These are phyloP conservation scores for Paraurostyla sp. DNA, from an alignment of 73 alveolate species.

Conservation along the genomic window DNA sequence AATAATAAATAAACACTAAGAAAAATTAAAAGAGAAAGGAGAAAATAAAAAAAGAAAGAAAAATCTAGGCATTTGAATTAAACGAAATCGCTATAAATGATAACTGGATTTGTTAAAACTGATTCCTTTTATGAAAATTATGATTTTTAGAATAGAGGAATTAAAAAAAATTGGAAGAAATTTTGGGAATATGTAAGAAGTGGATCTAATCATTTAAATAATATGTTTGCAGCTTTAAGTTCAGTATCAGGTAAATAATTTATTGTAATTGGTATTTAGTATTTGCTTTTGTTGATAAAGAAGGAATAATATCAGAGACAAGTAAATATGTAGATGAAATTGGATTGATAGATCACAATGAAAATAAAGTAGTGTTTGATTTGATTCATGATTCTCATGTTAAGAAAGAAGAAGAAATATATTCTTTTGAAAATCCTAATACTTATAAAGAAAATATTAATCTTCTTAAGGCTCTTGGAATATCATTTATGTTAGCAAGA, in stretches of 20 bases:
- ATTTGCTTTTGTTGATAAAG: conserved; percentile 68
- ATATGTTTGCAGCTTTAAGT: conserved; percentile 52
- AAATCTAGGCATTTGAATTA: neutral
- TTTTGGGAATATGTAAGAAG: conserved; percentile 50
- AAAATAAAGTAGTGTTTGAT: conserved; percentile 62
- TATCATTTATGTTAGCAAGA: conserved; percentile 41
- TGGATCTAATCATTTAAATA: conserved; percentile 42
- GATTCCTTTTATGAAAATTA: conserved; percentile 56
- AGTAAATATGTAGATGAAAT: conserved; percentile 66
- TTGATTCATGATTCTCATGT: conserved; percentile 50
- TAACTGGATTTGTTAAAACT: conserved; percentile 18
- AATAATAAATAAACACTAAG: neutral
- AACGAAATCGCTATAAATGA: neutral
- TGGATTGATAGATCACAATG: conserved; percentile 35
- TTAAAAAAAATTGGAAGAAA: conserved; percentile 34
- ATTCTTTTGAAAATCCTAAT: conserved; percentile 37
- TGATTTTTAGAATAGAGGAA: conserved; percentile 60
- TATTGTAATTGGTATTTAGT: neutral
- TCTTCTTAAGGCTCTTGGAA: conserved; percentile 53
- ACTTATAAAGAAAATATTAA: neutral
- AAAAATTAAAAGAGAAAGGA: conserved; percentile 37
- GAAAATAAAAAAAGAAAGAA: neutral
- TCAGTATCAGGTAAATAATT: conserved; percentile 22
- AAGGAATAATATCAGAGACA: conserved; percentile 66
- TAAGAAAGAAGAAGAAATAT: conserved; percentile 39